A percentile compares a stretch with the other conserved stretches of the same genome.
These are phyloP conservation scores for Xylariaceae sp. DNA, from an alignment of 2,329 filamentous ascomycete genomes.

Conservation along the genomic window DNA sequence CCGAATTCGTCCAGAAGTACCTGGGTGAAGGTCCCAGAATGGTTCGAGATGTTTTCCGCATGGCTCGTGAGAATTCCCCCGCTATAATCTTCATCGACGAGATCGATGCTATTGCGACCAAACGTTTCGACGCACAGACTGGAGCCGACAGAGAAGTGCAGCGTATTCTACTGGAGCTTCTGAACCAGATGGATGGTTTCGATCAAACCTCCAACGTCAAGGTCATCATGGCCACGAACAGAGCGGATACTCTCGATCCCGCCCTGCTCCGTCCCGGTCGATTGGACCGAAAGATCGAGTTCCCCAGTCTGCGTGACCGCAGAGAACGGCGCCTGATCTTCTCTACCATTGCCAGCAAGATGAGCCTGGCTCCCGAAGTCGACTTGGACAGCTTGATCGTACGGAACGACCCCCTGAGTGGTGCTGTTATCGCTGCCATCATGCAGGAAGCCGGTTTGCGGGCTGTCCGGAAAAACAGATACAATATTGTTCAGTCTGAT, in stretches of 20 bases:
- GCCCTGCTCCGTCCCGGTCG: slow-evolving; percentile 90
- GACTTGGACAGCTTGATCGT: slow-evolving; percentile 95
- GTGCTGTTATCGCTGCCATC: slow-evolving; percentile 94
- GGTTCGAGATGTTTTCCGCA: slow-evolving; percentile 98
- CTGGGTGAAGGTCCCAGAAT: slow-evolving; percentile 95
- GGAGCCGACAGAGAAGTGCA: slow-evolving; percentile 97
- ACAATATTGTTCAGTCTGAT: slow-evolving; percentile 98
- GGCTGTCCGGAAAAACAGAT: slow-evolving; percentile 93
- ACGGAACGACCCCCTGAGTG: slow-evolving; percentile 89
- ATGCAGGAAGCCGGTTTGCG: slow-evolving; percentile 98
- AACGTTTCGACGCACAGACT: slow-evolving; percentile 98
- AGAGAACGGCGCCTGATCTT: slow-evolving; percentile 96
- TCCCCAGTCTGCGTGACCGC: slow-evolving; percentile 88
- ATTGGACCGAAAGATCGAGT: slow-evolving; percentile 97
- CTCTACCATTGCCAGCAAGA: slow-evolving; percentile 92
- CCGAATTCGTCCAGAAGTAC: slow-evolving; percentile 98
- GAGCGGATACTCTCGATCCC: slow-evolving; percentile 93
- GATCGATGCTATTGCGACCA: slow-evolving; percentile 97
- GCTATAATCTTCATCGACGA: slow-evolving; percentile 99
- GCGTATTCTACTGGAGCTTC: slow-evolving; percentile 91
- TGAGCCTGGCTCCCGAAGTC: slow-evolving; percentile 94
- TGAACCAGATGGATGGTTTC: slow-evolving; percentile 99
- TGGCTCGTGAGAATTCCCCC: slow-evolving; percentile 97
- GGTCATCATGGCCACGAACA: slow-evolving; percentile 99
- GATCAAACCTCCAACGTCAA: slow-evolving; percentile 99